Percentiles rank a stretch among this genome's conserved stretches.
phyloP scores from a whole-genome alignment of 2,329 filamentous ascomycete species.

The Paecilomyces dactylethromorphus region DNA sequence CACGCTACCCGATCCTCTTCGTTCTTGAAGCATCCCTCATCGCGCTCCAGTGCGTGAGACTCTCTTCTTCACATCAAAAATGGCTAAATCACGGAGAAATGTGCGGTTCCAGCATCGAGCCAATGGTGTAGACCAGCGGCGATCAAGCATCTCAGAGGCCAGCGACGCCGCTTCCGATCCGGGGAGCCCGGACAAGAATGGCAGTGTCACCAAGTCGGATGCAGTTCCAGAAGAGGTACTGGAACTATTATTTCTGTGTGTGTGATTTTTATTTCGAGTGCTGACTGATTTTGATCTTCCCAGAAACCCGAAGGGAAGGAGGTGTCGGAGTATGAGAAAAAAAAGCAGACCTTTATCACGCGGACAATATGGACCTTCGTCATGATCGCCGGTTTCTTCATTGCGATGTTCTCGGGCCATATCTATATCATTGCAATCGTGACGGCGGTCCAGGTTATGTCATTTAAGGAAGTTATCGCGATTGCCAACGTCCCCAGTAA shows the following conservation, averaged over 20 bases:
- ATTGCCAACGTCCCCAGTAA: conserved; percentile 92
- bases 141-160: conserved; percentile 49
- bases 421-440: conserved; percentile 94
- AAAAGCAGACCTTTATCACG: conserved; percentile 95
- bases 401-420: conserved; percentile 87
- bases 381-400: conserved; percentile 93
- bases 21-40: background rate
- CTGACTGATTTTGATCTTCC: conserved; percentile 1
- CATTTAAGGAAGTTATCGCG: conserved; percentile 98
- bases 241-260: background rate
- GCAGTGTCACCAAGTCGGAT: conserved; percentile 27
- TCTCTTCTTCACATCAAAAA: conserved; percentile 16
- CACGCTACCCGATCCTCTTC: background rate
- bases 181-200: conserved; percentile 45
- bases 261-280: background rate
- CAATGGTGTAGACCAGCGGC: conserved; percentile 42
- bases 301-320: conserved; percentile 33
- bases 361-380: conserved; percentile 96
- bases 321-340: conserved; percentile 85
- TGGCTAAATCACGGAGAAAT: conserved; percentile 51
- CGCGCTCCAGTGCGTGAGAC: conserved; percentile 1
- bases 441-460: conserved; percentile 90
- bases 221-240: conserved; percentile 30
- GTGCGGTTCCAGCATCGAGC: conserved; percentile 53
- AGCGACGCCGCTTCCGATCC: conserved; percentile 46